Evolutionary conservation across 2,329 filamentous ascomycete species (phyloP).

Genomic region (Penicillium rolfsii): DNA sequence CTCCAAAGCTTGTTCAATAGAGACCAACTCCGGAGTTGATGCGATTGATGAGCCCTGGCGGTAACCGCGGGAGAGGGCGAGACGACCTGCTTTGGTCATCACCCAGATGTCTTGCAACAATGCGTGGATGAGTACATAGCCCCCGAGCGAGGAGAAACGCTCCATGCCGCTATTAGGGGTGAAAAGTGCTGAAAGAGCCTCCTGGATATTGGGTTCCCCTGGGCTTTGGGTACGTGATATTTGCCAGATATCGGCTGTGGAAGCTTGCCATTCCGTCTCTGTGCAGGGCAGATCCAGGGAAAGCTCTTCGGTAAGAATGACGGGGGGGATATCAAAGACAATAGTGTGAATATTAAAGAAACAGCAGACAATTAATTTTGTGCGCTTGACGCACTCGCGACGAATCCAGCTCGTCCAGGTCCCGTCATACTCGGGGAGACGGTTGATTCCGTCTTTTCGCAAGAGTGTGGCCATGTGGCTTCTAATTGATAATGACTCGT

Average conservation of each 20-base stretch:
- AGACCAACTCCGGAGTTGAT: conserved; percentile 30
- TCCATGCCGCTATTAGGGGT: conserved; percentile 26
- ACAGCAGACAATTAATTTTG: conserved; percentile 39
- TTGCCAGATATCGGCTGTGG: conserved; percentile 30
- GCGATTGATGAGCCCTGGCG: conserved; percentile 24
- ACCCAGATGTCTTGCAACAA: conserved; percentile 41
- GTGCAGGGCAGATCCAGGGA: conserved; percentile 38
- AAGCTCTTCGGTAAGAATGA: conserved; percentile 39
- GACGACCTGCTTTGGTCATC: conserved; percentile 38
- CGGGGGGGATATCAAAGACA: conserved; percentile 39
- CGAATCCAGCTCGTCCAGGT: conserved; percentile 41
- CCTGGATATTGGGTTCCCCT: conserved; percentile 35
- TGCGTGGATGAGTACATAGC: conserved; percentile 39
- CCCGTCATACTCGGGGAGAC: conserved; percentile 34
- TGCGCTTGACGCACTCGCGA: conserved; percentile 36
- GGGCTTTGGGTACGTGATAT: conserved; percentile 28
- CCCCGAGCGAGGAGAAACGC: conserved; percentile 38
- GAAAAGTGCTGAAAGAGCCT: conserved; percentile 34
- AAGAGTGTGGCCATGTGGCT: conserved; percentile 37
- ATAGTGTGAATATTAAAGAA: conserved; percentile 44
- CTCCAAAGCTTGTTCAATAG: conserved; percentile 38
- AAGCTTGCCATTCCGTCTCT: conserved; percentile 39
- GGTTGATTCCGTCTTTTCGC: conserved; percentile 35
- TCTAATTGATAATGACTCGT: conserved; percentile 35
- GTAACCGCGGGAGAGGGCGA: conserved; percentile 28